A percentile compares a stretch with the other conserved stretches of the same genome.
phyloP scores from a whole-genome alignment of 176 grass and related monocot species.

The Eragrostis curvula region DNA sequence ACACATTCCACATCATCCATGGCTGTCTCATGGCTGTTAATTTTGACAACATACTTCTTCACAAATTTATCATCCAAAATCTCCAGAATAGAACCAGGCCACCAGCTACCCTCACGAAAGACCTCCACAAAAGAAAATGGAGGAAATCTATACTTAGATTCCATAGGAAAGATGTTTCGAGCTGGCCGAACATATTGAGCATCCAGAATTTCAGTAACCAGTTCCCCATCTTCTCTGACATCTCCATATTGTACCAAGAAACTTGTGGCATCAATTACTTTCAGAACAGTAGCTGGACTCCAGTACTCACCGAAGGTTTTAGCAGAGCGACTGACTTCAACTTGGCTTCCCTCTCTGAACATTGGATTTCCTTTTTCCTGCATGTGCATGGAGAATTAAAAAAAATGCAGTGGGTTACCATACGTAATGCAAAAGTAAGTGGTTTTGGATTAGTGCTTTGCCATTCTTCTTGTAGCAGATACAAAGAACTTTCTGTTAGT shows the following conservation, averaged over 20 bases:
- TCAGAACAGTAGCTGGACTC: constrained; percentile 50
- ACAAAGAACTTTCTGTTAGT: not conserved
- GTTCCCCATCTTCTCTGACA: constrained; percentile 5
- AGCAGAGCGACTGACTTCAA: constrained; percentile 48
- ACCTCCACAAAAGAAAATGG: constrained; percentile 38
- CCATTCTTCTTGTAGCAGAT: not conserved
- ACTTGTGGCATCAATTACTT: constrained; percentile 36
- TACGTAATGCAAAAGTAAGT: not conserved
- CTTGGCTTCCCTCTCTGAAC: constrained; percentile 33
- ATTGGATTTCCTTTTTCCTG: constrained; percentile 30
- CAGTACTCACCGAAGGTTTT: constrained; percentile 31
- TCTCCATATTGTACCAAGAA: constrained; percentile 46
- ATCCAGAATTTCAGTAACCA: constrained; percentile 42
- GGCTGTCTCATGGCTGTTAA: not conserved
- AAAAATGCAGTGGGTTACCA: not conserved
- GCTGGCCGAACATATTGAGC: constrained; percentile 44
- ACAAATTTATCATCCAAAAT: constrained; percentile 10
- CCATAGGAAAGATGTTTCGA: constrained; percentile 1
- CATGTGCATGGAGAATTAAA: not conserved
- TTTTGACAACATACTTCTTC: constrained; percentile 42
- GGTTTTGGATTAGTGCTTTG: not conserved
- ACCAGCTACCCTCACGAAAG: constrained; percentile 40
- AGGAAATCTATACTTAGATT: constrained; percentile 44
- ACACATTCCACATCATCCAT: constrained; percentile 19
- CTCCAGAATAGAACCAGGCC: constrained; percentile 41